phyloP scores from a whole-genome alignment of 257 asterid genomes.

The Agastache rugosa region DNA sequence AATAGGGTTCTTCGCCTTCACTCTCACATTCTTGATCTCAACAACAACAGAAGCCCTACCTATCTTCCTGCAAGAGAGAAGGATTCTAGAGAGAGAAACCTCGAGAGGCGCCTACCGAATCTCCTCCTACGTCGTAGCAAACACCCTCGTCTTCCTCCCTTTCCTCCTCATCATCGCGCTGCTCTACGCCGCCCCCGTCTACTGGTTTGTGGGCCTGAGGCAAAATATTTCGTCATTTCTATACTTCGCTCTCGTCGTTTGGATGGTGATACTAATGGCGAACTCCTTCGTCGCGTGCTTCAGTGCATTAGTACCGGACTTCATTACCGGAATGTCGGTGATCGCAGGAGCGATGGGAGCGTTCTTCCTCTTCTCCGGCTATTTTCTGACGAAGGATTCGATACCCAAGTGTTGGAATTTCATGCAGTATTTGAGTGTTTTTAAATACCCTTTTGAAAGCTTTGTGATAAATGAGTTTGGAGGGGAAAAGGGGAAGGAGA shows the following conservation, averaged over 20 bases:
- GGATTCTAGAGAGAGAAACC: slow-evolving; percentile 66
- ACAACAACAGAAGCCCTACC: slow-evolving; percentile 92
- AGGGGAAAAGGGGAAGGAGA: slow-evolving; percentile 55
- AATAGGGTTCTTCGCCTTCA: slow-evolving; percentile 80
- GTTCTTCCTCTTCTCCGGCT: slow-evolving; percentile 83
- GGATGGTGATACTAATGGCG: slow-evolving; percentile 65
- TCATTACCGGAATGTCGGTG: slow-evolving; percentile 66
- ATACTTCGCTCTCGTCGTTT: slow-evolving; percentile 62
- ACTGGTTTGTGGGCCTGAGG: slow-evolving; percentile 75
- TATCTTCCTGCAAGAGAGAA: slow-evolving; percentile 74
- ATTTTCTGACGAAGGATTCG: slow-evolving; percentile 64
- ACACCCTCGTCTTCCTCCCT: slow-evolving; percentile 70
- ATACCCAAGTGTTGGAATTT: slow-evolving; percentile 68
- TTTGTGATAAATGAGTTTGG: slow-evolving; percentile 79
- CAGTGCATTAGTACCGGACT: slow-evolving; percentile 65
- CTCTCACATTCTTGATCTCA: slow-evolving; percentile 70
- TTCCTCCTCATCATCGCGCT: slow-evolving; percentile 65
- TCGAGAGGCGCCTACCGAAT: slow-evolving; percentile 78
- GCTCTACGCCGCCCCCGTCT: slow-evolving; percentile 61
- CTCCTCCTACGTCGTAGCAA: slow-evolving; percentile 69
- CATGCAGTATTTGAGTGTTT: slow-evolving; percentile 72
- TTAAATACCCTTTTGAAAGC: slow-evolving; percentile 83
- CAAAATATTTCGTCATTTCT: slow-evolving; percentile 47
- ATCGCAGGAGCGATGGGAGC: slow-evolving; percentile 63
- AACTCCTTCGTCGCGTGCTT: slow-evolving; percentile 81